These are phyloP conservation scores for Aspergillus pseudonomiae DNA, from an alignment of 2,329 filamentous ascomycete species.

Conservation along the genomic window DNA sequence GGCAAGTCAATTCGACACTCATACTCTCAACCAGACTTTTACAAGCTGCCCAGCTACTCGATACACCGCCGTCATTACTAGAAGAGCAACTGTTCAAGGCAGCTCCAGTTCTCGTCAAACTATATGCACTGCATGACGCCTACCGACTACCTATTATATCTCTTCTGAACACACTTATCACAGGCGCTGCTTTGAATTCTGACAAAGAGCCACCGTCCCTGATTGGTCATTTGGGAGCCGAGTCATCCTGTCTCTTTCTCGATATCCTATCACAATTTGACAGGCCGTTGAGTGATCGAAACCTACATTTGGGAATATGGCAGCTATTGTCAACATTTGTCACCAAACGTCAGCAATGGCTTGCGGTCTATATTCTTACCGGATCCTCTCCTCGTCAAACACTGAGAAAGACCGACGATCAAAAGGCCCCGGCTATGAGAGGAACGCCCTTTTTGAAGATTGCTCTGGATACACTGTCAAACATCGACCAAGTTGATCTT, in stretches of 20 bases:
- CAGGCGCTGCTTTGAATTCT: constrained; percentile 64
- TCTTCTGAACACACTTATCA: constrained; percentile 73
- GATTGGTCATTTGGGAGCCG: constrained; percentile 83
- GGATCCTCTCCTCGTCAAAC: constrained; percentile 81
- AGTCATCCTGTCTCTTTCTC: constrained; percentile 82
- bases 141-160: constrained; percentile 69
- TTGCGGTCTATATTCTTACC: constrained; percentile 89
- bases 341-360: constrained; percentile 90
- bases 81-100: constrained; percentile 81
- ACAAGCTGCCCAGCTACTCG: constrained; percentile 67
- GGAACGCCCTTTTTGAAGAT: constrained; percentile 71
- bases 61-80: constrained; percentile 65
- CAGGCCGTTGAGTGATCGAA: constrained; percentile 68
- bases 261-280: constrained; percentile 76
- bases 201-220: constrained; percentile 84
- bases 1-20: constrained; percentile 67
- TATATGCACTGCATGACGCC: constrained; percentile 70
- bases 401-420: constrained; percentile 55
- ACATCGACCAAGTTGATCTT: constrained; percentile 66
- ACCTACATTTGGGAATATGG: constrained; percentile 74
- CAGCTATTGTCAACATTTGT: constrained; percentile 83
- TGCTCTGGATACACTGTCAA: constrained; percentile 71
- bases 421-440: constrained; percentile 53
- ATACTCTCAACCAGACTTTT: constrained; percentile 70
- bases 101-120: constrained; percentile 72